Evolutionary conservation across 352 stramenopile species (phyloP), one percentile per base, ranked within the genome.

Genomic region (Phytophthora cactorum): DNA sequence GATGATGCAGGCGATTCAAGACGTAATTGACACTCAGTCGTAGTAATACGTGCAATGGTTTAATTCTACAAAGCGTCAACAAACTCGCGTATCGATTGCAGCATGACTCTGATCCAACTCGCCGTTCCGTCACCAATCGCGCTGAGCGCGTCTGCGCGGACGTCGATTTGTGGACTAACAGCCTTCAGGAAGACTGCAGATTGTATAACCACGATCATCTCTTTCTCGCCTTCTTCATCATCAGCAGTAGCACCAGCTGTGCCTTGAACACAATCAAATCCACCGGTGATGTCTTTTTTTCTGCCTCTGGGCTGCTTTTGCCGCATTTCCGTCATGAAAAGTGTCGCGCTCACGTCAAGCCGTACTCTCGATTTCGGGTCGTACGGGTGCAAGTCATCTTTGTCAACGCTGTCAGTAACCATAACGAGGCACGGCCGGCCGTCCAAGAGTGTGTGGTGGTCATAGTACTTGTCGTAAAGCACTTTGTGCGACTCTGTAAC

Each of bases 331-430:
- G 60, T 60, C 14, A 68, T 55, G 22, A 81, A n/a, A 2, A 75
- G 36, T 7, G 49, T 49, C 2, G 72, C 72, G 4, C 61, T 73
- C n/a, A 78, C 27, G 27, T 82, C 71, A n/a, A 76, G 57, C 5
- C 69, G 72, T 28, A 81, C 47, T 31, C 68, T 57, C 8, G 67
- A 52, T 7, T 68, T 45, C 0, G 74, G 62, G 0, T 70, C 25
- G 41, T 82, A 85, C n/a, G 74, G 77, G 29, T 81, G 59, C 44
- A 79, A 49, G 1, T 79, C 72, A 34, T 84, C 75, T 11, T 61
- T 50, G 34, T 81, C 72, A 1, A 81, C 73, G 22, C 41, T 71
- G 36, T 79, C 64, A 4, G 62, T 68, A 5, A 55, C 50, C 15
- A 68, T 59, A 5, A 77, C 63, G 3, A 56, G 66, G 29, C 63